Base-by-base conservation (phyloP, 2,329 filamentous ascomycete genomes). In the Talaromyces pinophilus region DNA sequence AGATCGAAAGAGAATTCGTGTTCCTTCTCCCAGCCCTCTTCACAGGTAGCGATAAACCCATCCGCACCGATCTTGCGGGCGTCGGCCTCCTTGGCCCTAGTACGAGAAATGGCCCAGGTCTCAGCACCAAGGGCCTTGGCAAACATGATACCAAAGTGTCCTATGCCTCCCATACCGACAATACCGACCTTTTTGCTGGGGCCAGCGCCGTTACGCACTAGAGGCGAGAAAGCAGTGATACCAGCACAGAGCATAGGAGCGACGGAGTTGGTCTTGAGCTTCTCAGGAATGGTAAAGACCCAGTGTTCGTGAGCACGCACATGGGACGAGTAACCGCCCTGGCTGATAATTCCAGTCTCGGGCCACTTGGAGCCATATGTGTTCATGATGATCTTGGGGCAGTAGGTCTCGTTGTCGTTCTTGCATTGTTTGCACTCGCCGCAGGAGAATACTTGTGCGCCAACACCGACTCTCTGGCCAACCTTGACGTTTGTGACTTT, bases 121-220 rank as follows among this genome's bases (percentile, higher is more conserved):
- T 89, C 87, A 25, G 87, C 87, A 38, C 87, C 87, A 52, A 89
- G 79, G 5, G 89, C 89, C 75, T 88, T 89, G 0, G 90, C 87
- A 73, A 85, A 91, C 70, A 91, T 83, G 28, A 93, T 77, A 0
- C 86, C 90, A 68, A 92, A 87, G 72, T 93, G 90, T 0, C 90
- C 0, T 5, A 92, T 80, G 0, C 90, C 90, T 33, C 90, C 90
- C 10, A 92, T 80, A 4, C 90, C 90, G 15, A 91, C 82, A 60
- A 93, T 85, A 0, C 85, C 90, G 0, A 93, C 89, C 8, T 79
- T 83, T 75, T 90, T 90, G 1, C 89, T 90, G 0, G 89, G 86
- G 1, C 87, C 87, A 7, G 91, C 87, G 66, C 72, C 73, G 54
- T 77, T 87, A 28, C 66, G 66, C 30, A 84, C 85, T 5, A 93